Base-by-base conservation (phyloP, 257 asterid genomes). In the Vinca minor region DNA sequence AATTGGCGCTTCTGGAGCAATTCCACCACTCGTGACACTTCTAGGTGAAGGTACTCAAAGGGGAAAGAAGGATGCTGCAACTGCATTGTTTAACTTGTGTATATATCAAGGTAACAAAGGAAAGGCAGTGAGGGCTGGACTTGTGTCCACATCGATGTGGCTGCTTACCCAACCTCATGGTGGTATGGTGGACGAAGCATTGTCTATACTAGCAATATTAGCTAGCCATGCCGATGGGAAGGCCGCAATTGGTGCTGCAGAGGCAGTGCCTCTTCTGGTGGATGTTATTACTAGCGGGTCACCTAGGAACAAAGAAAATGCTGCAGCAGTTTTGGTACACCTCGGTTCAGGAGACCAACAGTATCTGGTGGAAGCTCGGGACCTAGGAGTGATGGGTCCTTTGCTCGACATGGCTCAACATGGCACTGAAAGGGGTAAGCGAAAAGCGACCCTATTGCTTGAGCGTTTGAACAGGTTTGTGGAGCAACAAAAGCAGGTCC, bases 71-170 rank as follows among this genome's bases (percentile, higher is more conserved):
- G 98, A 89, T 48, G 98, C 96, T 0, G 98, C 96, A 0, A 92
- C 94, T 0, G 96, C 98, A 1, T 87, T 92, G 25, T 92, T 92
- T 76, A 89, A 92, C 81, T 70, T 92, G 70, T 87, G 96, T 84
- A 92, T 92, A 73, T 89, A 92, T 77, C 96, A 92, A 70, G 96
- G 96, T 9, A 87, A 92, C 82, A 92, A 89, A 71, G 98, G 95
- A 17, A 92, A 87, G 81, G 95, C 96, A 0, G 91, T 93, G 36
- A 73, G 97, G 77, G 97, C 96, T 0, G 96, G 97, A 36, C 95
- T 87, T 41, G 82, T 93, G 21, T 87, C 94, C 38, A 84, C 87
- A 0, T 82, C 89, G 32, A 87, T 93, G 99, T 74, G 59, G 54
- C 77, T 93, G 59, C 86, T 93, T 21, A 89, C 95, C 0, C 94